Evolutionary conservation across 2,329 filamentous ascomycete species (phyloP).

Genomic region (Diaporthe sp.): DNA sequence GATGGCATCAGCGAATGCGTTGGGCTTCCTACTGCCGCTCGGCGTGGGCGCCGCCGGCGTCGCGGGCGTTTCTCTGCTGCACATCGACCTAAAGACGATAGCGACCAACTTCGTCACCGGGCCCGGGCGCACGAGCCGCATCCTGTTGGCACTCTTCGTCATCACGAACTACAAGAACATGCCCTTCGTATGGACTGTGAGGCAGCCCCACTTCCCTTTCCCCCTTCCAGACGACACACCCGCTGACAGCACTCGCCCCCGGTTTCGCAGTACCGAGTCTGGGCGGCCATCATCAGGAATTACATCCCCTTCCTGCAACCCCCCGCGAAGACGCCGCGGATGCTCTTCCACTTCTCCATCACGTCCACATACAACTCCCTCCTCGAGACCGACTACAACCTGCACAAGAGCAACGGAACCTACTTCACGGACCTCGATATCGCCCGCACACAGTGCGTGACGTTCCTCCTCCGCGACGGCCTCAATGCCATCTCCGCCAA

Average conservation of each 20-base stretch:
- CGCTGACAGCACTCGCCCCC: background rate
- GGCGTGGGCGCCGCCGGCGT: slow-evolving; percentile 61
- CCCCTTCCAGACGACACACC: background rate
- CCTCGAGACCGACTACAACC: slow-evolving; percentile 56
- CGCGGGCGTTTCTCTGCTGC: slow-evolving; percentile 56
- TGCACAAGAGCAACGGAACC: slow-evolving; percentile 68
- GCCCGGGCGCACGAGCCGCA: slow-evolving; percentile 66
- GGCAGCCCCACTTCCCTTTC: slow-evolving; percentile 45
- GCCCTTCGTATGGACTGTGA: slow-evolving; percentile 82
- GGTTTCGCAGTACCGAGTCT: slow-evolving; percentile 50
- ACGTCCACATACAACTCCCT: slow-evolving; percentile 49
- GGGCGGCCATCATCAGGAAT: slow-evolving; percentile 53
- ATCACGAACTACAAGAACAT: slow-evolving; percentile 80
- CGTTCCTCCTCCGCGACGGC: slow-evolving; percentile 74
- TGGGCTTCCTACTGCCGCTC: slow-evolving; percentile 55
- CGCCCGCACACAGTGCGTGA: slow-evolving; percentile 84
- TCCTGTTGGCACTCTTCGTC: slow-evolving; percentile 68
- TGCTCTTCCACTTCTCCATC: slow-evolving; percentile 55
- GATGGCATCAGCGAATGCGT: slow-evolving; percentile 40
- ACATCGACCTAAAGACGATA: slow-evolving; percentile 57
- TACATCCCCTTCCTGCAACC: slow-evolving; percentile 44
- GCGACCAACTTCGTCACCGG: slow-evolving; percentile 65
- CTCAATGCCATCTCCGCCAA: slow-evolving; percentile 67
- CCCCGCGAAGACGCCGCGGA: slow-evolving; percentile 42
- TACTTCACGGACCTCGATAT: slow-evolving; percentile 92